Evolutionary conservation across 805 yeast species (phyloP).

Genomic region (Teunomyces panamensis): DNA sequence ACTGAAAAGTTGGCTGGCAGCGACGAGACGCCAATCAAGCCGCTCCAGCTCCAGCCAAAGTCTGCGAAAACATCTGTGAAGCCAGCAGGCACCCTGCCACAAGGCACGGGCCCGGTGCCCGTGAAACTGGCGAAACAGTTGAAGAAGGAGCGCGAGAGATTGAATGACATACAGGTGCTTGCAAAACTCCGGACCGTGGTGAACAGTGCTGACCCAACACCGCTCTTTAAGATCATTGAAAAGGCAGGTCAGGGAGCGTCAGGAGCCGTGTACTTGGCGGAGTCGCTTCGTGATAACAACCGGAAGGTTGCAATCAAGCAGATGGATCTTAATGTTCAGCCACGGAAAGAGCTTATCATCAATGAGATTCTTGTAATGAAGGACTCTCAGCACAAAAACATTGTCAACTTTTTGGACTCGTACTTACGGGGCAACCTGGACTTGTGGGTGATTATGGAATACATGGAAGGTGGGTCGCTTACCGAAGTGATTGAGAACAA

Average conservation of each 20-base stretch:
- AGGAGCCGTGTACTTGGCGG: slow-evolving; percentile 91
- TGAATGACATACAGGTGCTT: slow-evolving; percentile 87
- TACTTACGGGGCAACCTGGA: slow-evolving; percentile 77
- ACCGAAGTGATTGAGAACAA: slow-evolving; percentile 95
- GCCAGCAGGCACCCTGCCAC: not conserved
- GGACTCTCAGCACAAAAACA: slow-evolving; percentile 89
- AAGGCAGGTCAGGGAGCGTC: slow-evolving; percentile 98
- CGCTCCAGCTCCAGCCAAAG: slow-evolving; percentile 21
- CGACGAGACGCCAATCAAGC: slow-evolving; percentile 21
- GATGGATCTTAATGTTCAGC: slow-evolving; percentile 88
- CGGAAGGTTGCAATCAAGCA: slow-evolving; percentile 92
- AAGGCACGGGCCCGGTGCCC: slow-evolving; percentile 13
- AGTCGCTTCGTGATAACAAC: slow-evolving; percentile 52
- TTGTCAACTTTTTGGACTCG: slow-evolving; percentile 91
- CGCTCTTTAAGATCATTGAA: slow-evolving; percentile 70
- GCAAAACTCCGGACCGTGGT: slow-evolving; percentile 81
- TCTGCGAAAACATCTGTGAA: slow-evolving; percentile 1
- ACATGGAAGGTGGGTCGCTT: slow-evolving; percentile 97
- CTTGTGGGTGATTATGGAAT: slow-evolving; percentile 99
- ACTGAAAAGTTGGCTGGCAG: not conserved
- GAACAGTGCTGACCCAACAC: slow-evolving; percentile 80
- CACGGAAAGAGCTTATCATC: slow-evolving; percentile 90
- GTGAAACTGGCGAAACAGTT: slow-evolving; percentile 37
- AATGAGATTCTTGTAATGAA: slow-evolving; percentile 97
- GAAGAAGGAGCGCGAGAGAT: slow-evolving; percentile 39